Percentiles rank a stretch among this genome's conserved stretches.
phyloP scores from a whole-genome alignment of 768 basidiomycete genomes.

The Trametes cubensis region DNA sequence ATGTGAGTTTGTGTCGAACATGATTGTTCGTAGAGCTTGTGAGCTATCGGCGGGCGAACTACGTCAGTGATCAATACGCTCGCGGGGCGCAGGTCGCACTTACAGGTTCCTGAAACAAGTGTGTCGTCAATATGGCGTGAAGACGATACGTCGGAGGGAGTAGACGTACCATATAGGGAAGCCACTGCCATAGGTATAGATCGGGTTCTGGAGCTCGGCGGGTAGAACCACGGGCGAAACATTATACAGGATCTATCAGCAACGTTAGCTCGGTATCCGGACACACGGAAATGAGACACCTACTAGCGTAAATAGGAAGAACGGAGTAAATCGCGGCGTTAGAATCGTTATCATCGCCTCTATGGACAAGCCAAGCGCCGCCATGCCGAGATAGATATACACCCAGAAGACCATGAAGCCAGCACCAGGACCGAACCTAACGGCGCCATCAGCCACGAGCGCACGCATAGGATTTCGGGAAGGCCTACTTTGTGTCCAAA shows the following conservation, averaged over 20 bases:
- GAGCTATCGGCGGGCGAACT: slow-evolving; percentile 18
- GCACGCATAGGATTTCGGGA: not conserved
- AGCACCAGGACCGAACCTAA: slow-evolving; percentile 21
- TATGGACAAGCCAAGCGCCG: slow-evolving; percentile 37
- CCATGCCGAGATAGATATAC: slow-evolving; percentile 38
- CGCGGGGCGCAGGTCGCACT: not conserved
- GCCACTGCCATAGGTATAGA: slow-evolving; percentile 37
- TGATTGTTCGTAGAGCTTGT: slow-evolving; percentile 37
- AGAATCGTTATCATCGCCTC: slow-evolving; percentile 39
- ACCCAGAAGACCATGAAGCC: slow-evolving; percentile 39
- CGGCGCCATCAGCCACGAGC: not conserved
- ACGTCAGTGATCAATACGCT: not conserved
- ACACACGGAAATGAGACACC: slow-evolving; percentile 6
- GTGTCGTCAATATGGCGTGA: slow-evolving; percentile 1
- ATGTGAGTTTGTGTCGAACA: slow-evolving; percentile 39
- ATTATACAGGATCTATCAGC: slow-evolving; percentile 36
- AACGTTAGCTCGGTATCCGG: not conserved
- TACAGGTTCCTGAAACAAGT: slow-evolving; percentile 24
- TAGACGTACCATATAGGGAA: slow-evolving; percentile 38
- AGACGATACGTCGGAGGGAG: not conserved
- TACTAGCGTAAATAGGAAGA: slow-evolving; percentile 39
- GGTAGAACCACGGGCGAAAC: slow-evolving; percentile 36
- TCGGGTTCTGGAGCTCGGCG: slow-evolving; percentile 32
- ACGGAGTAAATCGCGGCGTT: slow-evolving; percentile 37
- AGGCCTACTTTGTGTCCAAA: slow-evolving; percentile 40